phyloP scores from a whole-genome alignment of 345 rosid genomes.

The Lenwebbia sp. region DNA sequence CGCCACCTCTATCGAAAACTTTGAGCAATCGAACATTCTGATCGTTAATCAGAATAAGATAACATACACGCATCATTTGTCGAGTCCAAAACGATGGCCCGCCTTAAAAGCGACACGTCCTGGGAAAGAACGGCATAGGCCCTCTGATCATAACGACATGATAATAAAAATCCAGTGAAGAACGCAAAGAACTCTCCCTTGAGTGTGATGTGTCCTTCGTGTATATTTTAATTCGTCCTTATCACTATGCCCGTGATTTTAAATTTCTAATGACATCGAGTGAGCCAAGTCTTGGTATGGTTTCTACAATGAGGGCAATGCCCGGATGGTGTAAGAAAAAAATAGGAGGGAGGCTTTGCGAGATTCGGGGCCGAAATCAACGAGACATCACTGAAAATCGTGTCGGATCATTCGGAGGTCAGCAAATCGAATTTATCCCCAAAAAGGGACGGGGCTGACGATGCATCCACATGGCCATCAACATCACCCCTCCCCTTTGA shows the following conservation, averaged over 20 bases:
- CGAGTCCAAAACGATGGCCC: not conserved
- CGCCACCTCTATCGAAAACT: not conserved
- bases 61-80: not conserved
- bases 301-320: not conserved
- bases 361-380: not conserved
- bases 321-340: not conserved
- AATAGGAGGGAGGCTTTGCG: not conserved
- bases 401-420: not conserved
- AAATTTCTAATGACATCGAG: not conserved
- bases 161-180: not conserved
- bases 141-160: not conserved
- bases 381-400: not conserved
- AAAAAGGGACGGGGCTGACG: not conserved
- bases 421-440: not conserved
- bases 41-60: not conserved
- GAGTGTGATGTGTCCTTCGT: not conserved
- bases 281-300: not conserved
- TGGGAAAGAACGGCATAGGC: too few relatives aligned
- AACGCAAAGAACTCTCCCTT: not conserved
- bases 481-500: not conserved
- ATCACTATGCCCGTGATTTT: not conserved
- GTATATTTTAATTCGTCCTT: not conserved
- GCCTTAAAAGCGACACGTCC: not conserved
- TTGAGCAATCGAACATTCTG: not conserved
- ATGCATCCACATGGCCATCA: not conserved